A percentile compares a stretch with the other conserved stretches of the same genome.
phyloP scores from a whole-genome alignment of 2,329 filamentous ascomycete genomes.

The Aspergillus sp. region DNA sequence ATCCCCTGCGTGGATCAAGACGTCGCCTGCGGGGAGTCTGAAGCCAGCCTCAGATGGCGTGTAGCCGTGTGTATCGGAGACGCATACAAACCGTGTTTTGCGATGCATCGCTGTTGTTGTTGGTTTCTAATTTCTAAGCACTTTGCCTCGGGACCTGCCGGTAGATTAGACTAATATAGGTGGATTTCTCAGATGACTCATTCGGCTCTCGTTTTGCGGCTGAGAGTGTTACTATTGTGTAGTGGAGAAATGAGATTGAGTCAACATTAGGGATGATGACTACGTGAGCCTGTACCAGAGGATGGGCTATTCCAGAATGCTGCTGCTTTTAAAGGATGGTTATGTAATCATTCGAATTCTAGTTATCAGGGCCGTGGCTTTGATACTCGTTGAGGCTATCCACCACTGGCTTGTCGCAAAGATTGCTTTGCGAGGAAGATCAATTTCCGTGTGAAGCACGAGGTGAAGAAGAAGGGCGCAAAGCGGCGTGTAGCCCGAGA shows the following conservation, averaged over 20 bases:
- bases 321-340: neutral
- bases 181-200: neutral
- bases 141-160: neutral
- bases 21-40: slow-evolving; percentile 56
- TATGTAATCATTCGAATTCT: neutral
- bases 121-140: neutral
- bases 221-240: too few species aligned
- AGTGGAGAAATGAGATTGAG: too few species aligned
- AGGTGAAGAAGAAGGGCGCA: slow-evolving; percentile 23
- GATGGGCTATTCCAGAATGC: neutral
- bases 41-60: slow-evolving; percentile 49
- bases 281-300: neutral
- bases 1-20: slow-evolving; percentile 61
- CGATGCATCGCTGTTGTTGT: slow-evolving; percentile 24
- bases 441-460: slow-evolving; percentile 18
- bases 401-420: neutral
- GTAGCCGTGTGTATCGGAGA: slow-evolving; percentile 60
- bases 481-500: slow-evolving; percentile 15
- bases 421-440: slow-evolving; percentile 26
- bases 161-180: neutral
- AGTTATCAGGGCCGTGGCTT: too few species aligned
- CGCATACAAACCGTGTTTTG: slow-evolving; percentile 56
- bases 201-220: neutral
- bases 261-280: neutral
- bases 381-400: neutral